Conservation (phyloP, 805 yeast species). For the Trichomonascus vanleenenianus region DNA sequence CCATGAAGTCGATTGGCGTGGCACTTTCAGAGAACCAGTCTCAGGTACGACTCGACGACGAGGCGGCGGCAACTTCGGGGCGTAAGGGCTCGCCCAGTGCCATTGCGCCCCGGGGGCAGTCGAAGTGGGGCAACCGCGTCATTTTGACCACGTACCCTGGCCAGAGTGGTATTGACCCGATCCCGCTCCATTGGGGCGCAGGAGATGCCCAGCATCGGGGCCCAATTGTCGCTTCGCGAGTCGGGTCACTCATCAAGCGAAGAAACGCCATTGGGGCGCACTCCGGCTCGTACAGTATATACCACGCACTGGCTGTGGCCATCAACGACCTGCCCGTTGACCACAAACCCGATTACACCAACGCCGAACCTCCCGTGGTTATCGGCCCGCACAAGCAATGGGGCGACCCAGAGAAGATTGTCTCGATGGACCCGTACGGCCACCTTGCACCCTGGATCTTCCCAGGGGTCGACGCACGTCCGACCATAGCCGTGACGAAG, state of each 20-base stretch:
- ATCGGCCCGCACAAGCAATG: conserved; percentile 50
- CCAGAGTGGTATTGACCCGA: conserved; percentile 43
- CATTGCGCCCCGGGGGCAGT: background rate
- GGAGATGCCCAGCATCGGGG: conserved; percentile 43
- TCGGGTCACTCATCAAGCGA: conserved; percentile 39
- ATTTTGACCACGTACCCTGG: conserved; percentile 47
- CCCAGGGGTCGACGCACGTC: conserved; percentile 45
- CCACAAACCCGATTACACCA: conserved; percentile 53
- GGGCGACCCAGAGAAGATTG: conserved; percentile 49
- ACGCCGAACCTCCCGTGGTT: conserved; percentile 53
- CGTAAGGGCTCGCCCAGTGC: too few species aligned
- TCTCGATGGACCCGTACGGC: conserved; percentile 60
- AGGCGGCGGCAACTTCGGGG: too few species aligned
- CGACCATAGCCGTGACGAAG: conserved; percentile 59
- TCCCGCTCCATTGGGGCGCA: conserved; percentile 47
- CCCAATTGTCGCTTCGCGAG: conserved; percentile 49
- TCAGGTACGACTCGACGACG: too few species aligned
- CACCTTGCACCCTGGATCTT: conserved; percentile 58
- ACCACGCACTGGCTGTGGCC: conserved; percentile 61
- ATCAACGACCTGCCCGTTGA: conserved; percentile 45
- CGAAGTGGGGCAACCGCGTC: conserved; percentile 28
- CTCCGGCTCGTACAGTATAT: conserved; percentile 54
- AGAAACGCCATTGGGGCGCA: conserved; percentile 63
- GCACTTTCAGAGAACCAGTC: too few species aligned
- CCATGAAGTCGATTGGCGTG: too few species aligned